Evolutionary conservation across 1,139 yeast genomes (phyloP).

Genomic region (Candida dubliniensis): DNA sequence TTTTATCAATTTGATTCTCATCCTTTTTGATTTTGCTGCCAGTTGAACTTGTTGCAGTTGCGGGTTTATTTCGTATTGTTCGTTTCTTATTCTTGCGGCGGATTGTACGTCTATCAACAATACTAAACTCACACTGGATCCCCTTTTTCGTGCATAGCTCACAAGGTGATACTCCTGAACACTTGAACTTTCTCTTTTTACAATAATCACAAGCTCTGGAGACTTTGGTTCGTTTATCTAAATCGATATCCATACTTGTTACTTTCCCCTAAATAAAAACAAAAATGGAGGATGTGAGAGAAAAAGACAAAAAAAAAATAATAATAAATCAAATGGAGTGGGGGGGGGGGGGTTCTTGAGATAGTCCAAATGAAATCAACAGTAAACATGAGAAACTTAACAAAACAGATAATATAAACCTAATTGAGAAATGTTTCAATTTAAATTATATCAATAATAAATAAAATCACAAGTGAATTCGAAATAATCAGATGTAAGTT

Average conservation of each 20-base stretch:
- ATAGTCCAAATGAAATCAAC: too few relatives aligned
- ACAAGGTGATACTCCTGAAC: conserved; percentile 31
- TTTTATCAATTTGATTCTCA: conserved; percentile 11
- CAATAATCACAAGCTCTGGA: conserved; percentile 43
- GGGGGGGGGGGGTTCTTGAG: too few relatives aligned
- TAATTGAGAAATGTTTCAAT: too few relatives aligned
- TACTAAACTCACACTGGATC: conserved; percentile 25
- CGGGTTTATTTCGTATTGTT: conserved; percentile 2
- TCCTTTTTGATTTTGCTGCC: conserved; percentile 3
- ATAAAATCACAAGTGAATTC: too few relatives aligned
- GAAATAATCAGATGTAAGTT: too few relatives aligned
- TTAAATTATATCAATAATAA: too few relatives aligned
- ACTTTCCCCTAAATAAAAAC: background rate
- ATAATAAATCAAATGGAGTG: background rate
- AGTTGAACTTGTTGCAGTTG: background rate
- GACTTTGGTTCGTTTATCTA: conserved; percentile 27
- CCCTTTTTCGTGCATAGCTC: conserved; percentile 26
- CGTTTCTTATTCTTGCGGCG: conserved; percentile 15
- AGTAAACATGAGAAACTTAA: too few relatives aligned
- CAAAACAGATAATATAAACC: too few relatives aligned
- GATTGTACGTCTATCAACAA: conserved; percentile 22
- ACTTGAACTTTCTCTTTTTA: conserved; percentile 37
- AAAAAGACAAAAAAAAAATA: background rate
- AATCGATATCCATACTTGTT: conserved; percentile 5
- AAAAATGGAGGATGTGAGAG: background rate